These are phyloP conservation scores for Septoria petroselini DNA, from an alignment of 2,329 filamentous ascomycete species.

Conservation along the genomic window DNA sequence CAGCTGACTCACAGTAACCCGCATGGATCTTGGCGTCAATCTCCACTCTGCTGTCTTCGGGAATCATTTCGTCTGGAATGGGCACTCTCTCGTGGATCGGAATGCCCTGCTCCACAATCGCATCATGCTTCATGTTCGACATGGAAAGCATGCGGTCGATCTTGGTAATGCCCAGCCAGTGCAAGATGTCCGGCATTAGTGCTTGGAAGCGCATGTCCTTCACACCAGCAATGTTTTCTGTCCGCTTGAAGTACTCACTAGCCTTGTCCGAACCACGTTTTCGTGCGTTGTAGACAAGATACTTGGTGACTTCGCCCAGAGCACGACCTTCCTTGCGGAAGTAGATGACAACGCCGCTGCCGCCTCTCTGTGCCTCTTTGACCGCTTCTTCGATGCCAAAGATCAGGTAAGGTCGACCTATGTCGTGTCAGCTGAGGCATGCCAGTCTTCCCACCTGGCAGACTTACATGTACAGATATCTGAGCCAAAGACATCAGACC, in stretches of 20 bases:
- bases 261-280: slow-evolving; percentile 75
- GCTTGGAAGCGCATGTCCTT: slow-evolving; percentile 96
- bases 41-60: slow-evolving; percentile 91
- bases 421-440: too few species aligned
- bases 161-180: slow-evolving; percentile 98
- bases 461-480: slow-evolving; percentile 84
- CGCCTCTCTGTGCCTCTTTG: slow-evolving; percentile 91
- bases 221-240: slow-evolving; percentile 97
- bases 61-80: slow-evolving; percentile 90
- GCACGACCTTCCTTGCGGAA: slow-evolving; percentile 97
- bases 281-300: slow-evolving; percentile 75
- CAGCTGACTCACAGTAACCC: slow-evolving; percentile 53
- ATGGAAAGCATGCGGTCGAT: slow-evolving; percentile 98
- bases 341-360: slow-evolving; percentile 93
- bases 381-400: slow-evolving; percentile 97
- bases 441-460: too few species aligned
- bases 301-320: slow-evolving; percentile 90
- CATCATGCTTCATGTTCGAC: slow-evolving; percentile 96
- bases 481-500: slow-evolving; percentile 94
- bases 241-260: slow-evolving; percentile 92
- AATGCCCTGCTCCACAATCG: slow-evolving; percentile 61
- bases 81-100: slow-evolving; percentile 56
- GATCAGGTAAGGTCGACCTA: slow-evolving; percentile 76
- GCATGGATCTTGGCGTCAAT: slow-evolving; percentile 98
- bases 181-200: slow-evolving; percentile 86